Conservation (phyloP, 208 protist species). For the Phytomonas francai region DNA sequence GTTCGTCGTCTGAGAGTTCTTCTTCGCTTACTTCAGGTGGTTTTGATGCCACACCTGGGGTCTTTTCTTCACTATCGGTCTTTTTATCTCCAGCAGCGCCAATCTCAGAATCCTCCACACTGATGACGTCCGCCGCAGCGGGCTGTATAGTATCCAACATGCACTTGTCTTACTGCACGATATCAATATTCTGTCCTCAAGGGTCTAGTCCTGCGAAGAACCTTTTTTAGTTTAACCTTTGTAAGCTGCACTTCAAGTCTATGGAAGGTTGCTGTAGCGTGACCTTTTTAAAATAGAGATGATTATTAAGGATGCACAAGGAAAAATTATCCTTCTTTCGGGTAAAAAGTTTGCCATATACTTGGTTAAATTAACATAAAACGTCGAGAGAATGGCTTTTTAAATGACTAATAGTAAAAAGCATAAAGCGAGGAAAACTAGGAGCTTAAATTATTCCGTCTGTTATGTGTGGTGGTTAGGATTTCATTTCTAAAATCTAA, state of each 20-base stretch:
- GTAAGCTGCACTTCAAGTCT: neutral
- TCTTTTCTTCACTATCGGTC: neutral
- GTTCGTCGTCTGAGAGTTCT: slow-evolving; percentile 12
- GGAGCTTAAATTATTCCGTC: neutral
- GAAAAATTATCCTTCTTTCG: neutral
- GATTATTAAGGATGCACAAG: neutral
- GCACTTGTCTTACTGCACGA: neutral
- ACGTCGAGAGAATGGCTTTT: neutral
- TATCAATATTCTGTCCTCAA: neutral
- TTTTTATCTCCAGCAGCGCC: slow-evolving; percentile 16
- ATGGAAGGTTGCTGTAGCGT: neutral
- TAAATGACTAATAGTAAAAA: neutral
- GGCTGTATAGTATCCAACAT: neutral
- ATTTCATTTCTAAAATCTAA: neutral
- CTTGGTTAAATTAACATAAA: neutral
- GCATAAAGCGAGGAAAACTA: neutral
- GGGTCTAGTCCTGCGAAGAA: neutral
- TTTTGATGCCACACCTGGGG: neutral
- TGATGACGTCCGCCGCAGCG: neutral
- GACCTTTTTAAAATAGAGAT: neutral
- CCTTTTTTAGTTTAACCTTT: neutral
- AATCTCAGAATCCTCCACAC: slow-evolving; percentile 13
- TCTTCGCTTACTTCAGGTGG: slow-evolving; percentile 16
- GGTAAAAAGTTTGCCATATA: neutral
- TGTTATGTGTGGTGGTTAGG: neutral